These are phyloP conservation scores for Hyaloperonospora arabidopsidis DNA, from an alignment of 352 stramenopile genomes.

Conservation along the genomic window DNA sequence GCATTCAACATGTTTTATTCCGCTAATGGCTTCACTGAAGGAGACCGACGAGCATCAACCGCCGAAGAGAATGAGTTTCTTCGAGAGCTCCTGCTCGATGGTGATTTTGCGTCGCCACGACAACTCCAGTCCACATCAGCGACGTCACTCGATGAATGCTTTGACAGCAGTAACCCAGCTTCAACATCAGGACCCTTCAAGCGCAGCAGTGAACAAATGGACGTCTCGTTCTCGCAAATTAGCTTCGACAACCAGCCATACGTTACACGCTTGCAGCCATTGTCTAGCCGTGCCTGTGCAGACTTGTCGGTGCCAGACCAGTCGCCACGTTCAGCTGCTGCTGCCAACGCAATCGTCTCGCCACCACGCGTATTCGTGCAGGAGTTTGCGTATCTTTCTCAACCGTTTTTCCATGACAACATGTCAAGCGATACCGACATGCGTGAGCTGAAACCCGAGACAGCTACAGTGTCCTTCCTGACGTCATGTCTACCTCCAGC, in stretches of 20 bases:
- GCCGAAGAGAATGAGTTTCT: slow-evolving; percentile 70
- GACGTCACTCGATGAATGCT: slow-evolving; percentile 28
- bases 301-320: slow-evolving; percentile 33
- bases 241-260: slow-evolving; percentile 58
- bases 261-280: slow-evolving; percentile 48
- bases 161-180: slow-evolving; percentile 9
- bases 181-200: slow-evolving; percentile 28
- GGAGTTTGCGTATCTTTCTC: slow-evolving; percentile 54
- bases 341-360: slow-evolving; percentile 67
- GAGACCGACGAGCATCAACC: slow-evolving; percentile 39
- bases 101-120: slow-evolving; percentile 57
- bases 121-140: slow-evolving; percentile 40
- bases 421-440: slow-evolving; percentile 26
- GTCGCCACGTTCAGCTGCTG: slow-evolving; percentile 37
- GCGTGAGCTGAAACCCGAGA: slow-evolving; percentile 20
- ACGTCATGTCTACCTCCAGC: slow-evolving; percentile 49
- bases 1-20: slow-evolving; percentile 55
- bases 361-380: slow-evolving; percentile 70
- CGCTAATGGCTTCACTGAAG: slow-evolving; percentile 57
- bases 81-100: slow-evolving; percentile 61
- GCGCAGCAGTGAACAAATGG: slow-evolving; percentile 43
- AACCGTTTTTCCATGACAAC: slow-evolving; percentile 61
- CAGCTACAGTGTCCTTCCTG: slow-evolving; percentile 31
- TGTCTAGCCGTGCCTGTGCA: slow-evolving; percentile 43
- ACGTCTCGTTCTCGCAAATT: slow-evolving; percentile 65